These are phyloP conservation scores for Sporothrix sp. DNA, from an alignment of 2,329 filamentous ascomycete species.

Conservation along the genomic window DNA sequence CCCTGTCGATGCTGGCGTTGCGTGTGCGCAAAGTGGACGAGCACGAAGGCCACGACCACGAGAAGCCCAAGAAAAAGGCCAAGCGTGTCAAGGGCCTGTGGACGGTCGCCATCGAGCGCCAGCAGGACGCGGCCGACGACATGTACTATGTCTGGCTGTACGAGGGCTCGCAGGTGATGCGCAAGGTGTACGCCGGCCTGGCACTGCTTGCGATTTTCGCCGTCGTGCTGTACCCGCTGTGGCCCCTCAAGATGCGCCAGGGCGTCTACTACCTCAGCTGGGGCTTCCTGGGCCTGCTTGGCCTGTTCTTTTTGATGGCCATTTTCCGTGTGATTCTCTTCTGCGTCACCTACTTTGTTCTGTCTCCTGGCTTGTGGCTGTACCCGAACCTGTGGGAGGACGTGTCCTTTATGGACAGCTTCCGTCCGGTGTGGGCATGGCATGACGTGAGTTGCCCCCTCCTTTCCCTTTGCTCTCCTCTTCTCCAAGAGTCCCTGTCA, in stretches of 20 bases:
- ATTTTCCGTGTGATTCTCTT: constrained; percentile 95
- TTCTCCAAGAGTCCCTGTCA: too few species aligned
- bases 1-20: constrained; percentile 85
- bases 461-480: not conserved
- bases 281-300: constrained; percentile 80
- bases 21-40: constrained; percentile 67
- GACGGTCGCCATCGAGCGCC: constrained; percentile 91
- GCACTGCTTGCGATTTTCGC: constrained; percentile 77
- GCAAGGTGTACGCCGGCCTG: constrained; percentile 79
- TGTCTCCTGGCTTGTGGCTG: constrained; percentile 87
- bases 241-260: constrained; percentile 82
- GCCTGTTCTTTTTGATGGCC: constrained; percentile 93
- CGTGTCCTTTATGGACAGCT: constrained; percentile 95
- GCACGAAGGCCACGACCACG: constrained; percentile 62
- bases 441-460: constrained; percentile 65
- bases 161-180: constrained; percentile 87
- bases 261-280: constrained; percentile 97
- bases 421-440: constrained; percentile 95
- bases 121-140: constrained; percentile 79
- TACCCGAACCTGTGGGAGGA: constrained; percentile 98
- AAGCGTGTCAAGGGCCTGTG: constrained; percentile 94
- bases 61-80: constrained; percentile 49
- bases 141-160: constrained; percentile 97
- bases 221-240: constrained; percentile 89
- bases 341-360: constrained; percentile 77